Percentiles rank a stretch among this genome's conserved stretches.
Evolutionary conservation across 2,329 filamentous ascomycete species (phyloP).

Genomic region (Cladosporium sp.): DNA sequence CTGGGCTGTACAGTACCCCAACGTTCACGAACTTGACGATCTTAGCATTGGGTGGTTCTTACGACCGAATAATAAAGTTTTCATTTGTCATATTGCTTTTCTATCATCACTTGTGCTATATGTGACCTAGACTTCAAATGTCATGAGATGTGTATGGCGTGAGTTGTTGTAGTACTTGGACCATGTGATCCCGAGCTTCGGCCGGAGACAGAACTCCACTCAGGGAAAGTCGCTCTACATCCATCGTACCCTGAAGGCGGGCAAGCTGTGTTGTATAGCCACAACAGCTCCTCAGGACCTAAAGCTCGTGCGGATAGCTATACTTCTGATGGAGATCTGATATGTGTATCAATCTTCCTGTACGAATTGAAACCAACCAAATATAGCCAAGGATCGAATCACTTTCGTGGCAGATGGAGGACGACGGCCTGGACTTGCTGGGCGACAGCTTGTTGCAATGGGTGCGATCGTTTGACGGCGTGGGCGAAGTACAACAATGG

Average conservation of each 20-base stretch:
- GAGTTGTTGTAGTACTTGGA: background rate
- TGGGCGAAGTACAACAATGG: constrained; percentile 34
- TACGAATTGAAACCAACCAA: too few species aligned
- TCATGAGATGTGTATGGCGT: background rate
- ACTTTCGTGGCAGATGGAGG: background rate
- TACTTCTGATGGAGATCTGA: background rate
- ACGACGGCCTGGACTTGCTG: constrained; percentile 21
- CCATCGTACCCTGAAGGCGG: too few species aligned
- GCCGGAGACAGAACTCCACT: background rate
- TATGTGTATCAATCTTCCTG: too few species aligned
- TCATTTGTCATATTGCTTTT: background rate
- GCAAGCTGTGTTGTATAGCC: too few species aligned
- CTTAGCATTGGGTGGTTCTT: background rate
- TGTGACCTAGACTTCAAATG: background rate
- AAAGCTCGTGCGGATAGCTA: too few species aligned
- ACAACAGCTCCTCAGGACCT: too few species aligned
- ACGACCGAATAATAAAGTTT: background rate
- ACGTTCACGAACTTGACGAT: background rate
- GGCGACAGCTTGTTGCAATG: constrained; percentile 29
- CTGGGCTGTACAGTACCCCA: constrained; percentile 9
- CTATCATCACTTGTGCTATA: too few species aligned
- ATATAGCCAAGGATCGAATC: too few species aligned
- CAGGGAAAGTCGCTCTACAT: too few species aligned
- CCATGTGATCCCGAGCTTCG: background rate
- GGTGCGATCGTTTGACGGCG: constrained; percentile 44